Evolutionary conservation across 805 yeast species (phyloP).

Genomic region (Candida yuanshanica): DNA sequence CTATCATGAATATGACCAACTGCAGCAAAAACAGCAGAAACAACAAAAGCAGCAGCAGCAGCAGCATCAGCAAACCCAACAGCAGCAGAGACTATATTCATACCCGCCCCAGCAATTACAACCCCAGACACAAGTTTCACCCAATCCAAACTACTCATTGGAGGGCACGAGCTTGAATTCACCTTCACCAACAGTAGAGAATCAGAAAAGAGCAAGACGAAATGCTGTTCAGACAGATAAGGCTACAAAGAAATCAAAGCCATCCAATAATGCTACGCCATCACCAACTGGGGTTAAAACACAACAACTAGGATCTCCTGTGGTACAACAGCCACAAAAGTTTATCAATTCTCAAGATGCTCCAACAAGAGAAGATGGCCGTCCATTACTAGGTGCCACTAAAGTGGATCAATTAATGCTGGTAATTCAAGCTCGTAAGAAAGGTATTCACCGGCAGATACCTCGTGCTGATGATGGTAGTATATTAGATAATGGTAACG

Average conservation of each 20-base stretch:
- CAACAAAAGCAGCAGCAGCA: not conserved
- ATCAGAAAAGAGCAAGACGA: conserved; percentile 7
- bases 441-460: conserved; percentile 62
- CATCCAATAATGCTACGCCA: conserved; percentile 4
- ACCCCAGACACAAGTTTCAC: conserved; percentile 6
- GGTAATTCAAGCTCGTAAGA: conserved; percentile 82
- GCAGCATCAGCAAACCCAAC: conserved; percentile 5
- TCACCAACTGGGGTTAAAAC: conserved; percentile 1
- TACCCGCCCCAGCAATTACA: conserved; percentile 11
- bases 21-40: not conserved
- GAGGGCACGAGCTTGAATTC: conserved; percentile 14
- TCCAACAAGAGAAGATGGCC: conserved; percentile 50
- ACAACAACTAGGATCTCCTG: not conserved
- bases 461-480: conserved; percentile 67
- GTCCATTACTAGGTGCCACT: conserved; percentile 77
- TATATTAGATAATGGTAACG: conserved; percentile 46
- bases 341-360: conserved; percentile 33
- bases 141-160: conserved; percentile 5
- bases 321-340: not conserved
- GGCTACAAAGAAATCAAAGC: conserved; percentile 6
- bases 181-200: conserved; percentile 7
- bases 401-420: conserved; percentile 89
- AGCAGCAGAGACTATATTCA: conserved; percentile 6
- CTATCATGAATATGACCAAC: conserved; percentile 5
- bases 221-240: conserved; percentile 5